A percentile compares a stretch with the other conserved stretches of the same genome.
phyloP scores from a whole-genome alignment of 495 filamentous ascomycete species.

The Neurospora sp. region DNA sequence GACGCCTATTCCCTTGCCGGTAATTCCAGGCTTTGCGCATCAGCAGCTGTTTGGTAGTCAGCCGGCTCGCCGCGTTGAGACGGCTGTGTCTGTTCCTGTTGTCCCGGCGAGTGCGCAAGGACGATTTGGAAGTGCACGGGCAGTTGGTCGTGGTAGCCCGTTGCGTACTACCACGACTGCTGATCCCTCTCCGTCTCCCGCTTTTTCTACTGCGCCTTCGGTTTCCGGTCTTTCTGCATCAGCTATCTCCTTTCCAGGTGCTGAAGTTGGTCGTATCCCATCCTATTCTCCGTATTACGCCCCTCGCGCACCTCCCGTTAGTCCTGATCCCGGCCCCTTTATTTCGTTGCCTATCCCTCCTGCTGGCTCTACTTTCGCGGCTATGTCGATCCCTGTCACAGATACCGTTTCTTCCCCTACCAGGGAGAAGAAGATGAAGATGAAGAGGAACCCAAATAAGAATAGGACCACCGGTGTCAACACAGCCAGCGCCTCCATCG shows the following conservation, averaged over 20 bases:
- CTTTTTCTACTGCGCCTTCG: neutral
- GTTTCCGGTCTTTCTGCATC: neutral
- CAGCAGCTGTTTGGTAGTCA: neutral
- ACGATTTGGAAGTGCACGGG: neutral
- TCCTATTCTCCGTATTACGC: neutral
- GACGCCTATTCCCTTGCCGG: neutral
- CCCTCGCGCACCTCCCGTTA: neutral
- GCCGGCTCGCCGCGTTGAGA: neutral
- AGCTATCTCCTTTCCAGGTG: neutral
- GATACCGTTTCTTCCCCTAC: neutral
- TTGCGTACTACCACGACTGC: neutral
- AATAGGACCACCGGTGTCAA: neutral
- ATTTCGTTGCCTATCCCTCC: neutral
- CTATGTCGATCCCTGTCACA: neutral
- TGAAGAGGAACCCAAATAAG: neutral
- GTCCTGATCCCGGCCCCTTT: neutral
- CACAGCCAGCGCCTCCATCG: too few species aligned
- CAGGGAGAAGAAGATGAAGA: neutral
- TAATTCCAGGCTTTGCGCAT: neutral
- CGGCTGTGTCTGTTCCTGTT: neutral
- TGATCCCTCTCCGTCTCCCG: neutral
- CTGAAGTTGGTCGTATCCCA: neutral
- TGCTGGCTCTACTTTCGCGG: neutral
- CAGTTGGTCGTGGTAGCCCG: neutral
- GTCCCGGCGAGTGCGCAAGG: neutral